Evolutionary conservation across 148 eudicot species (phyloP).

Genomic region (Spergularia marina): DNA sequence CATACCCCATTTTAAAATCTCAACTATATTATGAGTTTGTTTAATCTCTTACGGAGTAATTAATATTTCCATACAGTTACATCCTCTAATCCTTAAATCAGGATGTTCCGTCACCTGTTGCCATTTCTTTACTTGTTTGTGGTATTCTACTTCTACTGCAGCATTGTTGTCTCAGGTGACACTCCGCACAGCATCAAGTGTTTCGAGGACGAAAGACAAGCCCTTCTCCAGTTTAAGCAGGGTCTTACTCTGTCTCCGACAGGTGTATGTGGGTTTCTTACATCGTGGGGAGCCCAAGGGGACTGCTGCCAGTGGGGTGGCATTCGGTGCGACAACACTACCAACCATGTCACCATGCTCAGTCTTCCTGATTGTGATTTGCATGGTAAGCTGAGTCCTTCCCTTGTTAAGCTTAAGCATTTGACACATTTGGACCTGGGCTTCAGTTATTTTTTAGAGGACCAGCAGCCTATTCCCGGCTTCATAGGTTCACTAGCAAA

Average conservation of each 20-base stretch:
- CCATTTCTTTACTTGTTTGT: no score
- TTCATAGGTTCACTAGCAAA: constrained; percentile 13
- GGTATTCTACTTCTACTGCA: no score
- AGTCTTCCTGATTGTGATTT: neutral
- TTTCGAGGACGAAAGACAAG: constrained; percentile 3
- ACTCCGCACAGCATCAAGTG: neutral
- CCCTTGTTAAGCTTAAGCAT: constrained; percentile 15
- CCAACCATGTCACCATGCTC: constrained; percentile 4
- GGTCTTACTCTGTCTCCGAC: neutral
- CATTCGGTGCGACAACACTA: neutral
- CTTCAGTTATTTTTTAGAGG: neutral
- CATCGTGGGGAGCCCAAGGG: neutral
- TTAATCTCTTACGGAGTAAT: no score
- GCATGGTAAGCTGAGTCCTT: neutral
- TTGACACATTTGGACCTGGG: constrained; percentile 17
- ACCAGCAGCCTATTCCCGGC: constrained; percentile 11
- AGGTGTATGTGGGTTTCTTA: neutral
- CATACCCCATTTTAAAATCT: no score
- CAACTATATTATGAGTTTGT: no score
- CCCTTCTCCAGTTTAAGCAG: constrained; percentile 5
- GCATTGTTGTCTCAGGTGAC: no score
- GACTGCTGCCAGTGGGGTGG: constrained; percentile 10
- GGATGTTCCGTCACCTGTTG: neutral
- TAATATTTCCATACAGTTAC: no score
- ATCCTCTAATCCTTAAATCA: no score